Base-by-base conservation (phyloP, 371 early-diverging fungal species). In the Parasitella parasitica region DNA sequence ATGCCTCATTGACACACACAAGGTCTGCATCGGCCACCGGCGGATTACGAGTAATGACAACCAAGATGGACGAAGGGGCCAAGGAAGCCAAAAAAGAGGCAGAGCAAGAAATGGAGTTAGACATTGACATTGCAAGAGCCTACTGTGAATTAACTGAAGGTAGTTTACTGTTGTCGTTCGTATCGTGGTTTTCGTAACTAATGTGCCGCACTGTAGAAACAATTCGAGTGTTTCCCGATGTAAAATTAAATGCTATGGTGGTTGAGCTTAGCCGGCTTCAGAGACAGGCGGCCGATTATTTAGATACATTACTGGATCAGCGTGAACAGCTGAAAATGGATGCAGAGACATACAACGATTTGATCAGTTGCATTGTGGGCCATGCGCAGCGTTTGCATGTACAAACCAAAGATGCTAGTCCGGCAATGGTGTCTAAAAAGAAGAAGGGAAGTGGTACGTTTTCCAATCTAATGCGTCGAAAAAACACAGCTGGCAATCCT, bases 321-420 rank as follows among this genome's bases (percentile, higher is more conserved):
- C 85, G 89, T 46, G 94, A 93, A 63, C 90, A 91, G 61, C 77
- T 92, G 56, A 78, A 90, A 57, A 92, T 93, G 92, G 94, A 93
- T 69, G 88, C 91, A 20, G 94, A 93, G 55, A 91, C 91, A 59
- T 92, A 92, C 72, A 92, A 93, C 63, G 90, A 91, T 69, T 81
- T 93, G 83, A 93, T 93, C 63, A 90, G 89, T 27, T 89, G 88
- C 37, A 78, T 93, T 46, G 91, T 92, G 4, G 88, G 85, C 12
- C 86, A 86, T 54, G 88, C 88, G 4, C 86, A 86, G 54, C 73
- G 85, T 57, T 68, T 87, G 32, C 70, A 77, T 22, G 78, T 77
- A 30, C 77, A 80, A 20, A 73, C 69, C 38, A 75, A 74, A 28
- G 78, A 80, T 60, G 76, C 71, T n/a, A 80, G 77, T 57, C 81